Evolutionary conservation across 345 rosid species (phyloP).

Genomic region (Acer negundo): DNA sequence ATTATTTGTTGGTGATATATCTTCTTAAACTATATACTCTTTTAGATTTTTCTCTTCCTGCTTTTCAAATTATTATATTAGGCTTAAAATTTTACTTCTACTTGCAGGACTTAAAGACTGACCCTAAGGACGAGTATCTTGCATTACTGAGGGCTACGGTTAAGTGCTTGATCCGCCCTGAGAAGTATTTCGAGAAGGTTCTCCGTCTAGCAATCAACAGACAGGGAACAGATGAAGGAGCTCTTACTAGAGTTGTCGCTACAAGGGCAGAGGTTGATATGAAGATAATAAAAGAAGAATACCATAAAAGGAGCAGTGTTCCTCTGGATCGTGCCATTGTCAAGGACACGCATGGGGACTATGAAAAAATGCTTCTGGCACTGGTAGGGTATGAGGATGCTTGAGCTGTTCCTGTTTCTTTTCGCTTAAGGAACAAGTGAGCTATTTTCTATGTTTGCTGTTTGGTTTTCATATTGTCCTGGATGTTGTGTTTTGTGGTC

Average conservation of each 20-base stretch:
- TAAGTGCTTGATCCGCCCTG: constrained; percentile 62
- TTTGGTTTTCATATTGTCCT: not conserved
- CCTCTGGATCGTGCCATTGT: constrained; percentile 55
- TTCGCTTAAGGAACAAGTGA: not conserved
- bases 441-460: not conserved
- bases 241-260: constrained; percentile 71
- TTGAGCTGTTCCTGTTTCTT: constrained; percentile 26
- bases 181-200: constrained; percentile 61
- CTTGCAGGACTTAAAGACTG: constrained; percentile 60
- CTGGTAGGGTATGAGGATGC: constrained; percentile 57
- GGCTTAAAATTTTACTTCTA: not conserved
- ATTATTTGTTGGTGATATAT: not conserved
- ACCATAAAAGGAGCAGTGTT: constrained; percentile 58
- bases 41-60: not conserved
- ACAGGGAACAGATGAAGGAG: constrained; percentile 83
- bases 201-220: constrained; percentile 70
- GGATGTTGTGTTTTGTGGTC: not conserved
- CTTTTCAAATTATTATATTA: not conserved
- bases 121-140: constrained; percentile 62
- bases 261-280: constrained; percentile 76
- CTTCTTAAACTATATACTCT: not conserved
- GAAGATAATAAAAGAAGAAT: constrained; percentile 64
- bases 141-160: constrained; percentile 63
- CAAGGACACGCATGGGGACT: constrained; percentile 70
- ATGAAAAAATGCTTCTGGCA: constrained; percentile 70